Base-by-base conservation (phyloP, 2,329 filamentous ascomycete species). In the Botrytis deweyae region DNA sequence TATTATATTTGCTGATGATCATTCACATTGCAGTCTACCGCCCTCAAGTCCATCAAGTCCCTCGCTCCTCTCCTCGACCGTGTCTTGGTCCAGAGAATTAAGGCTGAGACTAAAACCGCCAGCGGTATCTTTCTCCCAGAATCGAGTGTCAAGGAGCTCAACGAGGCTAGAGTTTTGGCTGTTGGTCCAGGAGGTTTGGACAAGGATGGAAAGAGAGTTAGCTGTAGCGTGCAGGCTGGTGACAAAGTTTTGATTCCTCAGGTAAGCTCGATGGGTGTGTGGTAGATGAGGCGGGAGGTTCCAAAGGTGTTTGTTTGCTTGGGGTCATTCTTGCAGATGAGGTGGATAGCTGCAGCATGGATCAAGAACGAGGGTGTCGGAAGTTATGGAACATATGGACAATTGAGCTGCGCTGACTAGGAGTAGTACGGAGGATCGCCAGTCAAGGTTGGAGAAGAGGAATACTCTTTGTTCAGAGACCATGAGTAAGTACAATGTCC, bases 41-140 rank as follows among this genome's bases (percentile, higher is more conserved):
- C 95, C 78, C 90, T 98, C 87, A 96, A 95, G 85, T 97, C 93
- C 84, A 95, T 99, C 90, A 96, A 95, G 86, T 91, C 91, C 82
- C 95, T 99, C 81, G 93, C 92, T 75, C 96, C 96, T 77, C 95
- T 99, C 79, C 91, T 99, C 85, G 96, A 99, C 90, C 95, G 96
- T 81, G 94, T 99, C 80, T 92, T 99, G 78, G 94, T 99, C 80
- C 96, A 99, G 91, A 94, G 96, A 85, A 86, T 98, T 87, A 98
- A 98, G 88, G 93, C 95, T 81, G 95, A 98, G 86, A 85, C 94
- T 83, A 98, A 98, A 89, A 99, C 96, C 68, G 94, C 96, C 80
- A 91, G 91, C 82, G 96, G 96, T 81, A 97, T 99, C 88, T 98
- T 97, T 89, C 93, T 99, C 78, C 96, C 96, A 80, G 96, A 99